These are phyloP conservation scores for Escovopsis sp. DNA, from an alignment of 2,329 filamentous ascomycete species.

Conservation along the genomic window DNA sequence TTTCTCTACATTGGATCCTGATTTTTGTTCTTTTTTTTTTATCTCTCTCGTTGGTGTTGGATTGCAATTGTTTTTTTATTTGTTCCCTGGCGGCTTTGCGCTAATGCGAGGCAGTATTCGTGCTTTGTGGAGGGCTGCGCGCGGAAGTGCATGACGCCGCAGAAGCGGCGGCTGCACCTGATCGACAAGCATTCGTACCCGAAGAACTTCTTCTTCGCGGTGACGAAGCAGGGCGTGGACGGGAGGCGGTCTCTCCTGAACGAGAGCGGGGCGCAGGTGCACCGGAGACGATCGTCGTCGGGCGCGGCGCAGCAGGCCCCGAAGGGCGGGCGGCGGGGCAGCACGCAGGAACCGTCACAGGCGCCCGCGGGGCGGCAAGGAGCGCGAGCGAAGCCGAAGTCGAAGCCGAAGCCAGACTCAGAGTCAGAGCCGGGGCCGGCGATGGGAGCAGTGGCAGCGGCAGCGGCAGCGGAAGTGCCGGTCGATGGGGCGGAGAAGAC, in stretches of 20 bases:
- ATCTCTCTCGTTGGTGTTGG: no score
- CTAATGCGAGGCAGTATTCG: conserved; percentile 43
- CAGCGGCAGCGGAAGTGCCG: not conserved
- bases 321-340: conserved; percentile 19
- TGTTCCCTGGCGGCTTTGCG: not conserved
- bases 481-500: conserved; percentile 11
- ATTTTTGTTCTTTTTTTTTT: no score
- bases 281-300: conserved; percentile 35
- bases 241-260: conserved; percentile 64
- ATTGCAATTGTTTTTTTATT: no score
- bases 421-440: conserved; percentile 5
- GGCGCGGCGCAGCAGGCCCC: conserved; percentile 13
- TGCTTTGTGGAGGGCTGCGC: conserved; percentile 89
- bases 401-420: conserved; percentile 2
- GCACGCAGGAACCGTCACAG: conserved; percentile 14
- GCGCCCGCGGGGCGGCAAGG: no score
- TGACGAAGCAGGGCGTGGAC: conserved; percentile 84
- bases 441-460: not conserved
- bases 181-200: conserved; percentile 94
- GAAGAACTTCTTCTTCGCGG: conserved; percentile 71
- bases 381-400: not conserved
- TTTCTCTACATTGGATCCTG: not conserved
- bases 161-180: conserved; percentile 75
- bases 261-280: conserved; percentile 25
- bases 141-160: conserved; percentile 64